Percentiles rank a stretch among this genome's conserved stretches.
Evolutionary conservation across 2,329 filamentous ascomycete species (phyloP).

Genomic region (Trichophyton equinum): DNA sequence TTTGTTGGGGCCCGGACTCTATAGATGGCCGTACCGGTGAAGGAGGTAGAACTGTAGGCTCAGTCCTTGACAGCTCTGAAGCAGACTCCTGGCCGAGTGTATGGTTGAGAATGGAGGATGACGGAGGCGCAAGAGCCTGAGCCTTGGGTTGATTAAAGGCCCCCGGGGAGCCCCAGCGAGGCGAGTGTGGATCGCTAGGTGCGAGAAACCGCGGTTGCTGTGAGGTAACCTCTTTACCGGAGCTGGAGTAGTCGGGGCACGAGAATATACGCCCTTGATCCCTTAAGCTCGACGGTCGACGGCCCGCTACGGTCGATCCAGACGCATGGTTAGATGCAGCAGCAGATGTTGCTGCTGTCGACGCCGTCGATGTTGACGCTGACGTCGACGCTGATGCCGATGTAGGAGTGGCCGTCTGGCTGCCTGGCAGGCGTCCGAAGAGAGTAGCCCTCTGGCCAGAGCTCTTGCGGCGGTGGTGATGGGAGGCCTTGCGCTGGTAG

Average conservation of each 20-base stretch:
- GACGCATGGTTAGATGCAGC: background rate
- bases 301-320: background rate
- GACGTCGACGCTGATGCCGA: background rate
- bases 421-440: slow-evolving; percentile 18
- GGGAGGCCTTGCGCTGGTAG: background rate
- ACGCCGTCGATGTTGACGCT: background rate
- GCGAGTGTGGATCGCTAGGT: slow-evolving; percentile 61
- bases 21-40: background rate
- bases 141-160: slow-evolving; percentile 68
- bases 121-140: slow-evolving; percentile 59
- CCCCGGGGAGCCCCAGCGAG: slow-evolving; percentile 57
- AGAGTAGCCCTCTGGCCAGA: slow-evolving; percentile 23
- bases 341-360: background rate
- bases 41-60: slow-evolving; percentile 6
- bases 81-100: slow-evolving; percentile 18
- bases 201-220: slow-evolving; percentile 42
- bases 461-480: slow-evolving; percentile 9
- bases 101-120: slow-evolving; percentile 62
- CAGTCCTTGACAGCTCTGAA: slow-evolving; percentile 11
- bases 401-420: background rate
- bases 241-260: slow-evolving; percentile 19
- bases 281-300: slow-evolving; percentile 8
- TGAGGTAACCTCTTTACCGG: slow-evolving; percentile 9
- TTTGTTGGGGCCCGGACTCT: slow-evolving; percentile 8
- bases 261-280: slow-evolving; percentile 26